Conservation (phyloP, 164 flowering plant genomes). For the Stephania yunnanensis region DNA sequence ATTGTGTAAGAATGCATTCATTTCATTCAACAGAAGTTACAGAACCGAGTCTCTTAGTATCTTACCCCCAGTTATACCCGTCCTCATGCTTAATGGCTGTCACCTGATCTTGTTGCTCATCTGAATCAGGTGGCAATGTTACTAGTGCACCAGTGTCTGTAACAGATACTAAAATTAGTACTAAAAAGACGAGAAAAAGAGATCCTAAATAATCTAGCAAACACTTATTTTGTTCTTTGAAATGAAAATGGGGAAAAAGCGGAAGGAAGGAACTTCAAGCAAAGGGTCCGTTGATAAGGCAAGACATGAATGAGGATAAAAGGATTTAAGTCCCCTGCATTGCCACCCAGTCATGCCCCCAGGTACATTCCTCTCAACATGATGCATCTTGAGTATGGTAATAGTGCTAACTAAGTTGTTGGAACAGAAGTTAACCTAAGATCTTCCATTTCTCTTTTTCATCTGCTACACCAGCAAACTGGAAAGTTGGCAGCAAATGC, state of each 20-base stretch:
- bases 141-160: constrained; percentile 56
- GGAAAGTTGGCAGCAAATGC: constrained; percentile 84
- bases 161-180: constrained; percentile 10
- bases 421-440: constrained; percentile 41
- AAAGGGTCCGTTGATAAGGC: too few species aligned
- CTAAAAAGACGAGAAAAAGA: neutral
- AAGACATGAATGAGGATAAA: too few species aligned
- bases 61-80: constrained; percentile 96
- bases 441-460: constrained; percentile 74
- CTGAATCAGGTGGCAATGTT: constrained; percentile 78
- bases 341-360: too few species aligned
- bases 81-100: constrained; percentile 71
- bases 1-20: neutral
- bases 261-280: too few species aligned
- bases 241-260: neutral
- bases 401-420: too few species aligned
- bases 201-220: neutral
- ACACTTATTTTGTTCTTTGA: neutral
- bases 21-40: neutral
- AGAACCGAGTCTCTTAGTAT: neutral
- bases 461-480: constrained; percentile 84
- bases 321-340: too few species aligned
- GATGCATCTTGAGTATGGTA: neutral
- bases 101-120: constrained; percentile 73
- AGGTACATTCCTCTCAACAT: neutral